Conservation (phyloP, 345 rosid species). For the Aegle marmelos region DNA sequence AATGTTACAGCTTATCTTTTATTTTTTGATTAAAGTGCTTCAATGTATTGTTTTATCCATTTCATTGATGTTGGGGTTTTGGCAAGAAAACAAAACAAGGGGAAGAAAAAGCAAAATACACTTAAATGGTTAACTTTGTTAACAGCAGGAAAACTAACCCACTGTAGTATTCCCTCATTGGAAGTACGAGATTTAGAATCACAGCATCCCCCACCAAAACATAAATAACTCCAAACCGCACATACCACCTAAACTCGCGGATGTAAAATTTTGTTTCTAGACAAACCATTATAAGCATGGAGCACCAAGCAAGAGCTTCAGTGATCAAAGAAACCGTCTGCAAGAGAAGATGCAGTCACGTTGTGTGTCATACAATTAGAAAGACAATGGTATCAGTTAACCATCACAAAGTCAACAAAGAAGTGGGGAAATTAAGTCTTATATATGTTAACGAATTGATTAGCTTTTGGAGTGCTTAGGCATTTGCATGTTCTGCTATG, state of each 20-base stretch:
- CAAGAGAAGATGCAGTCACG: slow-evolving; percentile 17
- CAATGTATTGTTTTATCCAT: background rate
- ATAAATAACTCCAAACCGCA: slow-evolving; percentile 76
- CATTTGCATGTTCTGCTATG: background rate
- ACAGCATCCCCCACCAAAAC: slow-evolving; percentile 86
- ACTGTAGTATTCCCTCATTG: slow-evolving; percentile 44
- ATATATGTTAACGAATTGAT: background rate
- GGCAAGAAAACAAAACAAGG: background rate
- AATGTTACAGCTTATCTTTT: background rate
- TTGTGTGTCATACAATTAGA: background rate
- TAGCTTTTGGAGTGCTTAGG: background rate
- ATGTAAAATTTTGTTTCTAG: slow-evolving; percentile 68
- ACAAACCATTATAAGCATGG: slow-evolving; percentile 60
- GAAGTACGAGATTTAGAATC: slow-evolving; percentile 65
- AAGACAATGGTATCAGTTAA: background rate
- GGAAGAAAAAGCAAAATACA: background rate
- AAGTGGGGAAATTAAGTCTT: background rate
- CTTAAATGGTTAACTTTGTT: background rate
- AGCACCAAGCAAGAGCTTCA: slow-evolving; percentile 83
- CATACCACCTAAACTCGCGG: slow-evolving; percentile 77
- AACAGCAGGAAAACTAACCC: slow-evolving; percentile 38
- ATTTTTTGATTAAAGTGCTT: background rate
- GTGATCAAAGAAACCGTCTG: slow-evolving; percentile 63
- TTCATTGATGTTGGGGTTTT: background rate
- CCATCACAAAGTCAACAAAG: background rate